phyloP scores from a whole-genome alignment of 495 filamentous ascomycete species.

The Trichodelitschia bisporula region DNA sequence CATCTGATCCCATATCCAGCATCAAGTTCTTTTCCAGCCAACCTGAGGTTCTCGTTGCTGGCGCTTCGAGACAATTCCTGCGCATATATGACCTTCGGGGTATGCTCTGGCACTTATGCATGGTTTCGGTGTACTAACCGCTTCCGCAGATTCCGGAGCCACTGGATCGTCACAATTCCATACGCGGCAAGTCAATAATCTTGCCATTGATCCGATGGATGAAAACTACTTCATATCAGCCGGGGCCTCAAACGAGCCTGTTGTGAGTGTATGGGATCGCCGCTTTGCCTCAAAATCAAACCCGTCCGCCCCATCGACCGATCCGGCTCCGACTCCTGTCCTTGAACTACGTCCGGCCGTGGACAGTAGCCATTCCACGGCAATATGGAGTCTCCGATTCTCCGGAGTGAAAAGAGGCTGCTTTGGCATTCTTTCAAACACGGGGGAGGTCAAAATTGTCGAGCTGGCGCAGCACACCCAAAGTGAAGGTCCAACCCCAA shows the following conservation, averaged over 20 bases:
- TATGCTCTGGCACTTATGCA: conserved; percentile 14
- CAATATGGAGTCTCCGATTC: conserved; percentile 59
- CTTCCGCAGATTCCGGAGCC: conserved; percentile 8
- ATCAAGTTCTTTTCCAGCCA: conserved; percentile 76
- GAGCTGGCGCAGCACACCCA: conserved; percentile 14
- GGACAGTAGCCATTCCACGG: conserved; percentile 22
- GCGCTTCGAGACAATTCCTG: conserved; percentile 65
- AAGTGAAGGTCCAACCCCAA: not conserved
- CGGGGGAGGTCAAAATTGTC: conserved; percentile 48
- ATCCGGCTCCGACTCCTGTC: conserved; percentile 22
- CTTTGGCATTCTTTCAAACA: conserved; percentile 52
- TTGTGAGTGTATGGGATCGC: conserved; percentile 73
- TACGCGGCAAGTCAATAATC: conserved; percentile 69
- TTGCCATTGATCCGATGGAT: conserved; percentile 73
- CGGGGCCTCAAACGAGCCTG: conserved; percentile 37
- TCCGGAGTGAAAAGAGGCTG: conserved; percentile 47
- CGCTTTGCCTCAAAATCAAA: conserved; percentile 32
- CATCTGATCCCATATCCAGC: conserved; percentile 68
- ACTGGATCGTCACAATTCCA: conserved; percentile 29
- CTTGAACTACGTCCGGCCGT: conserved; percentile 45
- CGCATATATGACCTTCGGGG: conserved; percentile 81
- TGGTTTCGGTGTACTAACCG: conserved; percentile 10
- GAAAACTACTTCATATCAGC: conserved; percentile 88
- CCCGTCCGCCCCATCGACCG: conserved; percentile 16
- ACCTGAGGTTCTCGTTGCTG: conserved; percentile 58